Evolutionary conservation across 2,329 filamentous ascomycete species (phyloP), one percentile per base, ranked within the genome.

Genomic region (Rutstroemia sp.): DNA sequence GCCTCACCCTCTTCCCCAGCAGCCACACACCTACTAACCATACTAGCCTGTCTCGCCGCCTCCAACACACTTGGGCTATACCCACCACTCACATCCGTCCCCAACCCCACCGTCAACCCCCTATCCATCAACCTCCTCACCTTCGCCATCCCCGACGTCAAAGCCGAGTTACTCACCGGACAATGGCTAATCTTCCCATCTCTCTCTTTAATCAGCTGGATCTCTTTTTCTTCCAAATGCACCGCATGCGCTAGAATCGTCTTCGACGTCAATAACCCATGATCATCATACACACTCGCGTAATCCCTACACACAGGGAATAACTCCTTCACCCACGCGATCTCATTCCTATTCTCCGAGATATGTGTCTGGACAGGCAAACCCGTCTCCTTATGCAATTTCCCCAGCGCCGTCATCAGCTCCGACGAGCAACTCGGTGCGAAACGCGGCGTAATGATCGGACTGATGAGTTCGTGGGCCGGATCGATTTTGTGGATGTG

Each of bases 21-120:
- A 9, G 86, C 80, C 48, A 88, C 74, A 75, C 87, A 83, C 30
- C 92, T 76, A 61, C 84, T 89, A 1, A 92, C 89, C 59, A 96
- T 78, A 51, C 84, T 80, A 0, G 92, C 90, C 67, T 94, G 88
- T 14, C 92, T 75, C 45, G 86, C 89, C n/a, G 89, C 85, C 62
- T 94, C 88, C 0, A 97, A 79, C 9, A 97, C 81, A 59, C 83
- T 89, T 0, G 89, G 79, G 55, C 84, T 88, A 69, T 92, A 96
- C 0, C 94, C 94, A 2, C 92, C 94, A 64, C 83, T 88, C 57
- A 97, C 84, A 70, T 99, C 94, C 0, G 92, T 97, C 0, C 94
- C 94, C 0, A 99, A 74, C 0, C 94, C 92, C 5, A 96, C 84
- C 0, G 81, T 83, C 47, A 97, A 78, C 0, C 89, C 90, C 52